Conservation (phyloP, 2,329 filamentous ascomycete genomes). For the Phialocephala sp. region DNA sequence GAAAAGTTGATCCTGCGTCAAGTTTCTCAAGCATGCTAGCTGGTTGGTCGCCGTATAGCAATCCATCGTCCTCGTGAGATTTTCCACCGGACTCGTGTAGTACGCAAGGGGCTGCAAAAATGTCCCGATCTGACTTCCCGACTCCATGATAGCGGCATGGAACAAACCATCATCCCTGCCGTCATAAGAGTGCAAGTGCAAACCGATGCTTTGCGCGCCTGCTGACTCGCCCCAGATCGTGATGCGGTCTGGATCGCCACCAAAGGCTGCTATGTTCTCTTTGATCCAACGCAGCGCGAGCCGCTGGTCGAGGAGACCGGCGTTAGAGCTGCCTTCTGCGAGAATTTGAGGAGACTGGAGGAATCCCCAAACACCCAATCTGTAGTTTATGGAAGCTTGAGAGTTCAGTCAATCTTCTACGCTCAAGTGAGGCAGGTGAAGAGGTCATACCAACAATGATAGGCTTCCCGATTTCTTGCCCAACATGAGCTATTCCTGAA, state of each 20-base stretch:
- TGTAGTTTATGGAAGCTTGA: conserved; percentile 18
- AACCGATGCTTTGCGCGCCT: conserved; percentile 40
- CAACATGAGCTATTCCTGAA: conserved; percentile 62
- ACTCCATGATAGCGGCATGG: conserved; percentile 36
- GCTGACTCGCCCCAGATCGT: conserved; percentile 51
- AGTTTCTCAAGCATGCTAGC: conserved; percentile 32
- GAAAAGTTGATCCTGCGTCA: conserved; percentile 30
- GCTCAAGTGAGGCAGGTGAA: conserved; percentile 28
- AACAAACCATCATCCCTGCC: conserved; percentile 36
- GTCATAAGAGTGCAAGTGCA: conserved; percentile 51
- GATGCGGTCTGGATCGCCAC: conserved; percentile 48
- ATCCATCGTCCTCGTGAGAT: conserved; percentile 25
- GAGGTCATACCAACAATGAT: conserved; percentile 46
- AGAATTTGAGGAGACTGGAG: conserved; percentile 10
- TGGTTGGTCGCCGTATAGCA: conserved; percentile 33
- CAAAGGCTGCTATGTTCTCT: conserved; percentile 57
- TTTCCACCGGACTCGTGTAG: conserved; percentile 15
- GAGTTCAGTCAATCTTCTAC: background rate
- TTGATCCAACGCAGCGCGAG: conserved; percentile 62
- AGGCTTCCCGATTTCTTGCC: conserved; percentile 56
- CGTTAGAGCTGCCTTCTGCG: conserved; percentile 23
- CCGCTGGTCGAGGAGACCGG: conserved; percentile 65
- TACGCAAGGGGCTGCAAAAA: conserved; percentile 16
- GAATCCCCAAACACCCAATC: conserved; percentile 7
- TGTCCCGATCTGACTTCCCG: conserved; percentile 35